Base-by-base conservation (phyloP, 129 eudicot species). In the Helichrysum umbraculigerum region DNA sequence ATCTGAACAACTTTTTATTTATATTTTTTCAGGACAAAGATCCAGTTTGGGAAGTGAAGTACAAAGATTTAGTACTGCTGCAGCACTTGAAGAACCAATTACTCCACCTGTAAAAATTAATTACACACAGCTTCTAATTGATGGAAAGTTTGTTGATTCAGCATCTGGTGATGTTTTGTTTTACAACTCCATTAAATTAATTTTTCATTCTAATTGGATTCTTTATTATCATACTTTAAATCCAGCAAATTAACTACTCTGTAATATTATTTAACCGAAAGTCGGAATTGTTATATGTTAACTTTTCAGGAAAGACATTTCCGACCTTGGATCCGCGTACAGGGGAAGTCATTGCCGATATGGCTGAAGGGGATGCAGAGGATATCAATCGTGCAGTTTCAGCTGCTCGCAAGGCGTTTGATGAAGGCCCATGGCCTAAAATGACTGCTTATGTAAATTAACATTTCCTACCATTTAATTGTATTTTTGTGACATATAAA, bases 401-500 rank as follows among this genome's bases (percentile, higher is more conserved):
- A 47, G 88, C 91, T 76, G 88, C 88, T 60, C 86, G 91, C n/a
- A 81, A 81, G 50, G 91, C 88, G 4, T 87, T 87, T 33, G 88
- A 87, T 69, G 91, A 87, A 69, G 91, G 88, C 51, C 85, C 86
- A 0, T 87, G 91, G 91, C 91, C 91, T 37, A 84, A 73, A 76
- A 81, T 84, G 91, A 78, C 84, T 20, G 83, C 88, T 79, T 87
- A 87, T 69, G 91, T 87, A 81, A 33, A 19, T 33, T 14, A 14
- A 7, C 37, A 51, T 32, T 52, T 54, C 60, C 25, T 54, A 19
- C 42, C 19, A 12, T 22, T 20, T 70, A 12, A 57, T 62, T 30
- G 6, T 64, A 17, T 15, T 44, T 71, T 33, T 19, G 9, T 69
- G 25, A 50, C 10, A 51, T 52, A n/a, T 63, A 42, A 52, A 42